A percentile compares a stretch with the other conserved stretches of the same genome.
phyloP scores from a whole-genome alignment of 1,284 basidiomycete species.

The Dichomitus squalens region DNA sequence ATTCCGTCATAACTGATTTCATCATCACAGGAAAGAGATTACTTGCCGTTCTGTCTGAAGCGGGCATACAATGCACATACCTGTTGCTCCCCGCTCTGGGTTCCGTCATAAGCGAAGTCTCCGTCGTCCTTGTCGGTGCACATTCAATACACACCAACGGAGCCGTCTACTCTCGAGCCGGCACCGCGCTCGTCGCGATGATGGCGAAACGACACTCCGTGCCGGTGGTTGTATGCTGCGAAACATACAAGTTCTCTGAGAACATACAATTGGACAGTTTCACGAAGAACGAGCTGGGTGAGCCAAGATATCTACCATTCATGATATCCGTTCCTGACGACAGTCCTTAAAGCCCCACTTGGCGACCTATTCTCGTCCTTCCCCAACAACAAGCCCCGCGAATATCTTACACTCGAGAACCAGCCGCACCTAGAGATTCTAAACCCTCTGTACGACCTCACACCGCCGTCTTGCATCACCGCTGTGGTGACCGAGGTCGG shows the following conservation, averaged over 20 bases:
- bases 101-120: slow-evolving; percentile 79
- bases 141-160: slow-evolving; percentile 96
- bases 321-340: background rate
- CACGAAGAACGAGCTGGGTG: slow-evolving; percentile 94
- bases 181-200: slow-evolving; percentile 96
- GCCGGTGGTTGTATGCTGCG: slow-evolving; percentile 95
- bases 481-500: slow-evolving; percentile 97
- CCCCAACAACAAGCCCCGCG: slow-evolving; percentile 40
- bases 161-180: slow-evolving; percentile 91
- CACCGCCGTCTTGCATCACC: slow-evolving; percentile 87
- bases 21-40: slow-evolving; percentile 71
- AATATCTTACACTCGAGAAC: slow-evolving; percentile 38
- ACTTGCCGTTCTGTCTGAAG: slow-evolving; percentile 70
- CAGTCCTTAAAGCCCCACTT: slow-evolving; percentile 33
- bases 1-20: background rate
- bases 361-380: slow-evolving; percentile 40
- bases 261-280: slow-evolving; percentile 93
- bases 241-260: slow-evolving; percentile 99
- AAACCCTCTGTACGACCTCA: slow-evolving; percentile 90
- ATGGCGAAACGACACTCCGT: slow-evolving; percentile 89
- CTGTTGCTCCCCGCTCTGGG: slow-evolving; percentile 88
- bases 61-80: slow-evolving; percentile 89
- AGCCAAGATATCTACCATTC: slow-evolving; percentile 21
- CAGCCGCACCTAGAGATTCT: slow-evolving; percentile 67
- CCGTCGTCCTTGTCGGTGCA: slow-evolving; percentile 89